Evolutionary conservation across 2,329 filamentous ascomycete species (phyloP).

Genomic region (Microascus cirrosus): DNA sequence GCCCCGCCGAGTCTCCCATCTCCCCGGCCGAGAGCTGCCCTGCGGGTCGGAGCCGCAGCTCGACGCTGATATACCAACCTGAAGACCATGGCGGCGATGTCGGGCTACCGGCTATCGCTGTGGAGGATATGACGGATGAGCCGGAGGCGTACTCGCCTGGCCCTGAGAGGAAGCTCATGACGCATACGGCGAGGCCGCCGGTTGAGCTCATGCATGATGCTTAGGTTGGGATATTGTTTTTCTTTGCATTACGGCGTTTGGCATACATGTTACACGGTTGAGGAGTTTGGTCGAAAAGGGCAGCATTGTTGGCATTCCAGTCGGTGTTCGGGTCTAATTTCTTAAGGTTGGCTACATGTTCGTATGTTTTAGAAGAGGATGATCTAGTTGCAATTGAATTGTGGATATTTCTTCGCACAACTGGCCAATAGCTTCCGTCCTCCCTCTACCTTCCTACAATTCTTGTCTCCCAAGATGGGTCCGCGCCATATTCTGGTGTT

Average conservation of each 20-base stretch:
- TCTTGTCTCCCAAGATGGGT: too few relatives aligned
- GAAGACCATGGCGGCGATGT: conserved; percentile 41
- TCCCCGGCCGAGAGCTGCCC: conserved; percentile 26
- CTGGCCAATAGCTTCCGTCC: too few relatives aligned
- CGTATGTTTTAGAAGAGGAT: not conserved
- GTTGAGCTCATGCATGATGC: conserved; percentile 50
- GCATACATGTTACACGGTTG: not conserved
- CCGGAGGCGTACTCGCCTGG: conserved; percentile 26
- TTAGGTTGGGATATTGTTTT: conserved; percentile 8
- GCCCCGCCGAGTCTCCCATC: conserved; percentile 21
- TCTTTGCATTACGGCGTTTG: not conserved
- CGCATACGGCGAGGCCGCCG: conserved; percentile 51
- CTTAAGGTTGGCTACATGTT: not conserved
- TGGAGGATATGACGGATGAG: conserved; percentile 55
- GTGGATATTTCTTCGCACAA: not conserved
- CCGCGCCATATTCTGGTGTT: too few relatives aligned
- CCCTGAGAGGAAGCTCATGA: conserved; percentile 32
- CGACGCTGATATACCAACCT: conserved; percentile 55
- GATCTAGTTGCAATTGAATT: not conserved
- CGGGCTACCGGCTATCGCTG: conserved; percentile 51
- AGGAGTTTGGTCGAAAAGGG: not conserved
- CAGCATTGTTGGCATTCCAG: not conserved
- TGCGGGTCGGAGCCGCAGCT: conserved; percentile 43
- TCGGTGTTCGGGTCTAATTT: not conserved
- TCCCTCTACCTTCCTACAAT: too few relatives aligned